Percentiles rank a stretch among this genome's conserved stretches.
phyloP scores from a whole-genome alignment of 2,329 filamentous ascomycete genomes.

The Exophiala calicioides region DNA sequence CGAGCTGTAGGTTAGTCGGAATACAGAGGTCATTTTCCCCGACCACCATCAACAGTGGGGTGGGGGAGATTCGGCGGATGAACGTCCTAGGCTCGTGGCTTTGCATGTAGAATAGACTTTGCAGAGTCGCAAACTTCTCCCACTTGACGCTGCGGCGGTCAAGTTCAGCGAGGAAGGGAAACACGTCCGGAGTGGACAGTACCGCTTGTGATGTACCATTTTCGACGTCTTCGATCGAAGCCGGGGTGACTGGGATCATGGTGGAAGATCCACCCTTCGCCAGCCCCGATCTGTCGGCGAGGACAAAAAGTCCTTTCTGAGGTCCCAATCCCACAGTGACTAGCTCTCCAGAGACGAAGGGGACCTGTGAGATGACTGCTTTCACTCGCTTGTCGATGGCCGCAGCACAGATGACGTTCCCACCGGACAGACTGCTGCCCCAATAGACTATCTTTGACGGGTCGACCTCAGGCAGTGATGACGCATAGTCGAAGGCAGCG shows the following conservation, averaged over 20 bases:
- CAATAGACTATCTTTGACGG: conserved; percentile 39
- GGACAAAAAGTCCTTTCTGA: not conserved
- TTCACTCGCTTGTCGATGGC: conserved; percentile 42
- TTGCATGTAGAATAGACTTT: not conserved
- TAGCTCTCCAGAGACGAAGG: not conserved
- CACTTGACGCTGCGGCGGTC: not conserved
- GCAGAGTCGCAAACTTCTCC: not conserved
- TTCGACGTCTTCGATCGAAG: not conserved
- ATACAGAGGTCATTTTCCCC: conserved; percentile 32
- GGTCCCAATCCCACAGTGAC: not conserved
- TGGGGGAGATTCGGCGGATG: conserved; percentile 40
- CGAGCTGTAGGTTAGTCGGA: not conserved
- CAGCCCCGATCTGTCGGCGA: not conserved
- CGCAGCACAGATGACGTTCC: conserved; percentile 39
- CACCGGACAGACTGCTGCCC: conserved; percentile 40
- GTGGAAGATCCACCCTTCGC: not conserved
- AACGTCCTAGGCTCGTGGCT: conserved; percentile 10
- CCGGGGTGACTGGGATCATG: not conserved
- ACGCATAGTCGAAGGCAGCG: conserved; percentile 43
- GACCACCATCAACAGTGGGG: conserved; percentile 40
- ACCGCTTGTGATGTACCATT: not conserved
- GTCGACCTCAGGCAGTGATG: conserved; percentile 35
- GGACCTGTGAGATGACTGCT: conserved; percentile 37
- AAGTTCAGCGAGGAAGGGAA: not conserved
- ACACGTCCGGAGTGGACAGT: not conserved